Evolutionary conservation across 805 yeast species (phyloP).

Genomic region (Ogataea siamensis): DNA sequence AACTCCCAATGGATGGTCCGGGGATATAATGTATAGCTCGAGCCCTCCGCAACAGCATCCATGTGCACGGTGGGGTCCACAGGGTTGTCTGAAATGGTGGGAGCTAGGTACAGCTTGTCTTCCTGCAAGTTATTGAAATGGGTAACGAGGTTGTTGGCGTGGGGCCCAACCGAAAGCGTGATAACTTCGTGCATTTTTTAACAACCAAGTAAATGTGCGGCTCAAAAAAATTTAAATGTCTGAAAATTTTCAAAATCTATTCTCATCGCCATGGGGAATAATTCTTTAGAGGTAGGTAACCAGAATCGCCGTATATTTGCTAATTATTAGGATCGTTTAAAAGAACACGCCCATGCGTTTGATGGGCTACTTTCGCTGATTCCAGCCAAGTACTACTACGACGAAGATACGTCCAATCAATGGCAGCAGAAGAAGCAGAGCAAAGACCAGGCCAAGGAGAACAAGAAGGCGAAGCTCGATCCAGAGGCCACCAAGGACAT

Average conservation of each 20-base stretch:
- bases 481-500: constrained; percentile 52
- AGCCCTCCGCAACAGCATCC: constrained; percentile 39
- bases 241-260: constrained; percentile 7
- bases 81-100: constrained; percentile 22
- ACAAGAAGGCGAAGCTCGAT: constrained; percentile 71
- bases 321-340: constrained; percentile 60
- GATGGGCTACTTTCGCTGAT: constrained; percentile 86
- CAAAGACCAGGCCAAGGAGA: constrained; percentile 58
- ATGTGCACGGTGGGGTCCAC: constrained; percentile 49
- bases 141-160: constrained; percentile 70
- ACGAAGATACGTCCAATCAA: constrained; percentile 83
- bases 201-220: constrained; percentile 11
- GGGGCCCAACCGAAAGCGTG: constrained; percentile 69
- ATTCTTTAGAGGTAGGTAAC: constrained; percentile 13
- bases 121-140: constrained; percentile 85
- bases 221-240: constrained; percentile 11
- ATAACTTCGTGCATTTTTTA: constrained; percentile 67
- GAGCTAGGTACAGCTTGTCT: constrained; percentile 54
- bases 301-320: background rate
- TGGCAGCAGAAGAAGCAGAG: constrained; percentile 84
- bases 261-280: constrained; percentile 7
- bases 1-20: constrained; percentile 81
- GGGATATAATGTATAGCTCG: constrained; percentile 69
- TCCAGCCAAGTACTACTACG: constrained; percentile 92
- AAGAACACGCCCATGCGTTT: constrained; percentile 77